Evolutionary conservation across 176 grass and related monocot genomes (phyloP), one percentile per base, ranked within the genome.

Genomic region (Raddia guianensis): DNA sequence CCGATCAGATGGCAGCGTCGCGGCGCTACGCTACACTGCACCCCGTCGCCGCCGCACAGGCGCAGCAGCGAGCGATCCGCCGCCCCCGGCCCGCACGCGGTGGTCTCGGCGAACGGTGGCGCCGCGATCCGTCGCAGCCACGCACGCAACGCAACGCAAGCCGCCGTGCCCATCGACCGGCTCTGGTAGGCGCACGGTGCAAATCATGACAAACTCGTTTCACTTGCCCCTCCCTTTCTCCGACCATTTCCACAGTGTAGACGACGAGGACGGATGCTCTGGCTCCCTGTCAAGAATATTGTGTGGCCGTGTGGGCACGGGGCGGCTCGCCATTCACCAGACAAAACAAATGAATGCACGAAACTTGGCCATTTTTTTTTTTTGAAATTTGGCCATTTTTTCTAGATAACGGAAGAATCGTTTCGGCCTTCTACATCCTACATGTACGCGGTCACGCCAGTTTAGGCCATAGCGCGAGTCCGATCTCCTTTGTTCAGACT

Each of bases 171-270:
- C 37, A 80, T 65, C 48, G 35, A 66, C 32, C 70, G 59, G 27
- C 19, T 33, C 35, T 27, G 83, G 83, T 79, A 72, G 75, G 56
- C 79, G n/a, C 37, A 46, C 57, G 8, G 74, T 34, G 33, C 47
- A 47, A 73, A 72, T 80, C 83, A 75, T 72, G 83, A 56, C 48
- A 21, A 66, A 21, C 83, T 9, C 37, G 58, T 19, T 40, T 43
- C 49, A 56, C 75, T 73, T 37, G 1, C 42, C 73, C 47, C 18
- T 32, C 56, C 3, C 20, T 33, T 32, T 61, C 53, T 3, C 42
- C 18, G 20, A 21, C 15, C 46, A 14, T 9, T 21, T 7, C 12
- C 27, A 34, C n/a, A 42, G 20, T 33, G 73, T 76, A 69, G 43
- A 21, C 19, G 82, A 50, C 34, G 35, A 33, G 1, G 53, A 50